Conservation (phyloP, 441 rosid species). For the Caryocar brasiliense region DNA sequence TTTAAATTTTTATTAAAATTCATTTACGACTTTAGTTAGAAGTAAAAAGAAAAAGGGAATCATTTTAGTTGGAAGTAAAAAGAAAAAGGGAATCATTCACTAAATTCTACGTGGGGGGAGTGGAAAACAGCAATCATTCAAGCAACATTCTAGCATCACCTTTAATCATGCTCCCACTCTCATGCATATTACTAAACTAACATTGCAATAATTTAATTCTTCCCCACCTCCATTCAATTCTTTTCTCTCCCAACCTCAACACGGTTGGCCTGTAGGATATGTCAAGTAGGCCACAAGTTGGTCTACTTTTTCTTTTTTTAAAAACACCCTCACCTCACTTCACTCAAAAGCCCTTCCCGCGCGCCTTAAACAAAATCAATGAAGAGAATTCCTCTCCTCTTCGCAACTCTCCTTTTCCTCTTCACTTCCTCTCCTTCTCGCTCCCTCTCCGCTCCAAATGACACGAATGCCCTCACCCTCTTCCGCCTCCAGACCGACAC, state of each 20-base stretch:
- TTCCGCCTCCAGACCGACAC: slow-evolving; percentile 79
- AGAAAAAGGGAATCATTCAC: slow-evolving; percentile 6
- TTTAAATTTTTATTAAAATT: too few species aligned
- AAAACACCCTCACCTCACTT: slow-evolving; percentile 12
- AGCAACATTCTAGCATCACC: slow-evolving; percentile 20
- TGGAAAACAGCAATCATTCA: slow-evolving; percentile 74
- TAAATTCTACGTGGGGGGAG: slow-evolving; percentile 17
- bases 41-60: background rate
- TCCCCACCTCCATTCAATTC: background rate
- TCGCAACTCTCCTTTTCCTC: slow-evolving; percentile 12
- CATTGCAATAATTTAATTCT: background rate
- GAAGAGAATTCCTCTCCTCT: slow-evolving; percentile 13
- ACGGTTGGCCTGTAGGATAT: too few species aligned
- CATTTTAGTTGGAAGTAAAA: background rate
- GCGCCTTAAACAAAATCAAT: background rate
- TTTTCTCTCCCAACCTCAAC: background rate
- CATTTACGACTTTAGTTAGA: too few species aligned
- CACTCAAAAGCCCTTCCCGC: background rate
- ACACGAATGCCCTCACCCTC: slow-evolving; percentile 63
- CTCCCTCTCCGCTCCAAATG: slow-evolving; percentile 29
- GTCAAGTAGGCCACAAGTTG: too few species aligned
- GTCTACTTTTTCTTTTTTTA: too few species aligned
- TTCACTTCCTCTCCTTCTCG: slow-evolving; percentile 8
- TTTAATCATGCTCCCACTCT: slow-evolving; percentile 12
- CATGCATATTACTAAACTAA: background rate